Evolutionary conservation across 1,139 yeast species (phyloP).

Genomic region (Suhomyces taliae): DNA sequence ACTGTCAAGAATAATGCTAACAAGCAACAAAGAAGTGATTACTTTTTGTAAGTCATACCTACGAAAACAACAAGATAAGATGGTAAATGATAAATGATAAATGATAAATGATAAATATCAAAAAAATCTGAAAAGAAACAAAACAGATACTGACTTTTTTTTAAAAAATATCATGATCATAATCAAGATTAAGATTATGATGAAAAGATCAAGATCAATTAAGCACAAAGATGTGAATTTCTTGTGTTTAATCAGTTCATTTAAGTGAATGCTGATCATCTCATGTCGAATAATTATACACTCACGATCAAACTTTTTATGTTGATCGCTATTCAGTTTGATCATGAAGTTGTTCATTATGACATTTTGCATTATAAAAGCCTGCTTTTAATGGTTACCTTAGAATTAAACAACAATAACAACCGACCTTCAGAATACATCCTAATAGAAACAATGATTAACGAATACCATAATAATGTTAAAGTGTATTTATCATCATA

Average conservation of each 20-base stretch:
- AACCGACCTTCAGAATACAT: conserved; percentile 1
- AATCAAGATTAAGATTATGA: too few species aligned
- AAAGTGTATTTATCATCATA: neutral
- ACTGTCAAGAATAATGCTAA: conserved; percentile 65
- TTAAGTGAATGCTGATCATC: too few species aligned
- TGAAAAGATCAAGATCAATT: too few species aligned
- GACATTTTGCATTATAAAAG: conserved; percentile 1
- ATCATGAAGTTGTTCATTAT: conserved; percentile 1
- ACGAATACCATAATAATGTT: neutral
- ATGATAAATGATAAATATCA: neutral
- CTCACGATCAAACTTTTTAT: too few species aligned
- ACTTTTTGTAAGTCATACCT: conserved; percentile 49
- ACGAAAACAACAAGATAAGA: too few species aligned
- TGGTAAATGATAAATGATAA: too few species aligned
- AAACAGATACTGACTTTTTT: too few species aligned
- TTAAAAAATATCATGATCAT: too few species aligned
- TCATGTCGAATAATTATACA: too few species aligned
- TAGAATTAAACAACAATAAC: neutral
- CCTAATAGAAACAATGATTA: neutral
- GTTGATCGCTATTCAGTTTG: neutral
- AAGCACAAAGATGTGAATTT: too few species aligned
- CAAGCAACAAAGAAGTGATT: conserved; percentile 77
- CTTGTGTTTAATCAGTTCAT: too few species aligned
- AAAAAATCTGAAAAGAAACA: too few species aligned
- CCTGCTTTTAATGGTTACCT: neutral